Percentiles rank a stretch among this genome's conserved stretches.
phyloP scores from a whole-genome alignment of 2,329 filamentous ascomycete species.

The Trichoderma polysporum region DNA sequence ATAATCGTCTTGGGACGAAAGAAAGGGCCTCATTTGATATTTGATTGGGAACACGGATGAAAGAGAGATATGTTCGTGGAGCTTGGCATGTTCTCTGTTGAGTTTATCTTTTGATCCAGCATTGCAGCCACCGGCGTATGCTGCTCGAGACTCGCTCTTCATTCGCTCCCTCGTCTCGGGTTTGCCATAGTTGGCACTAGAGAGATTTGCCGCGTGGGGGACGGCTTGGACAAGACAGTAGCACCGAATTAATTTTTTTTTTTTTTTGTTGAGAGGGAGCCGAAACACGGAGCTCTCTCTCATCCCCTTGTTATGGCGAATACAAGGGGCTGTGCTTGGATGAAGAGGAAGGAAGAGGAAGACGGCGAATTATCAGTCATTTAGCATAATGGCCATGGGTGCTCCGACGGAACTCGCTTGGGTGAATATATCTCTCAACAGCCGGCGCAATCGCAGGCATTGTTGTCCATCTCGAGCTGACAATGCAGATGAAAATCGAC shows the following conservation, averaged over 20 bases:
- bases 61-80: background rate
- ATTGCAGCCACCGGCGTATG: background rate
- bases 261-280: slow-evolving; percentile 19
- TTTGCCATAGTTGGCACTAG: slow-evolving; percentile 1
- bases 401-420: background rate
- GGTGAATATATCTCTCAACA: background rate
- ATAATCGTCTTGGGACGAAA: background rate
- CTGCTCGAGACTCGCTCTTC: background rate
- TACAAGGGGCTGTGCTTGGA: slow-evolving; percentile 1
- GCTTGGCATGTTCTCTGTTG: background rate
- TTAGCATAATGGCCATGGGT: background rate
- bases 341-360: background rate
- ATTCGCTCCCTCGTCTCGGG: background rate
- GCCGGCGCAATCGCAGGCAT: background rate
- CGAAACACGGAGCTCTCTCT: slow-evolving; percentile 14
- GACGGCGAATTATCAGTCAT: slow-evolving; percentile 10
- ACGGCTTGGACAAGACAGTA: background rate
- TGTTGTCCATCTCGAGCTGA: background rate
- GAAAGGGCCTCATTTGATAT: background rate
- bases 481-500: background rate
- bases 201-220: slow-evolving; percentile 5
- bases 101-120: background rate
- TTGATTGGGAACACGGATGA: background rate
- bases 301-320: background rate
- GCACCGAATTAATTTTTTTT: slow-evolving; percentile 8